Base-by-base conservation (phyloP, 2,329 filamentous ascomycete species). In the Phialocephala subalpina region DNA sequence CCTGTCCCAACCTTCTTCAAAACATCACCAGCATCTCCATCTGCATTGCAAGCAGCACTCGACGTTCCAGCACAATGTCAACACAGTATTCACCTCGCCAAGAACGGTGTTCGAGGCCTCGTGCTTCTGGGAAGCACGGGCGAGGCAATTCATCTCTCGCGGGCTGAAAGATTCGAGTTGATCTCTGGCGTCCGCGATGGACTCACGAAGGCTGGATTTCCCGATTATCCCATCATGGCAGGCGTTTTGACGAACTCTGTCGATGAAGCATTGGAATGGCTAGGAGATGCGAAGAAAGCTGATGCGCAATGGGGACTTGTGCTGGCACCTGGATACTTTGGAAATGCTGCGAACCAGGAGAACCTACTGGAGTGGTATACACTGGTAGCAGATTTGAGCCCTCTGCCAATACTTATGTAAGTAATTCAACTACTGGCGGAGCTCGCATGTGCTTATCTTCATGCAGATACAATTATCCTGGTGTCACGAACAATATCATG, bases 271-370 rank as follows among this genome's bases (percentile, higher is more conserved):
- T 73, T 89, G 8, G 78, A 83, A 67, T 85, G 85, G 75, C 65
- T 81, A 36, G 58, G 74, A 5, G 76, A 79, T 66, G 84, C 84
- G 64, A 82, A 83, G 65, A 78, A 82, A 49, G 85, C 87, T 1
- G 86, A 87, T n/a, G 86, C 86, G n/a, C 83, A 87, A 70, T 89
- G 84, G 81, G 87, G 86, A 18, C 78, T 90, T 64, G 86, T 88
- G 11, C 81, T 90, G 49, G 85, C 85, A 49, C 88, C 87, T 0
- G 87, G 87, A 0, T 90, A 90, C 74, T 90, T 90, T 76, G 87
- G 86, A 2, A 76, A 79, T 0, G 82, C 82, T 11, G 84, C 82
- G 12, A 83, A 78, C 58, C 86, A 90, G 77, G 81, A 85, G 56
- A 85, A 85, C 18, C 79, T 90, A 7, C 78, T 80, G 66, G 82